These are phyloP conservation scores for Stagonosporopsis tanaceti DNA, from an alignment of 2,329 filamentous ascomycete genomes.

Conservation along the genomic window DNA sequence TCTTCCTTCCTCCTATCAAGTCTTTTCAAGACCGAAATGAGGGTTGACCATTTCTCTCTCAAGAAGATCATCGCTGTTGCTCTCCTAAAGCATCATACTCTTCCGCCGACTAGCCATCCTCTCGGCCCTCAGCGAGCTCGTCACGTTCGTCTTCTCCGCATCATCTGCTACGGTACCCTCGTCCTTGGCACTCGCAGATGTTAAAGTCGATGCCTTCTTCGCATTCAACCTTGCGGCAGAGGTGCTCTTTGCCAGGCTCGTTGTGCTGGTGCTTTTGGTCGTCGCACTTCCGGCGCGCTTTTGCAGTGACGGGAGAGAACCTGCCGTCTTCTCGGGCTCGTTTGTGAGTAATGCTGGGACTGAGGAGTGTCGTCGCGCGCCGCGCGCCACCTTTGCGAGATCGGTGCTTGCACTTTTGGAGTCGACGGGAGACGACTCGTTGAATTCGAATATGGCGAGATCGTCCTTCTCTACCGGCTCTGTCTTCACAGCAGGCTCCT, in stretches of 20 bases:
- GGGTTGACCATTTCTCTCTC: not conserved
- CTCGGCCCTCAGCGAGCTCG: conserved; percentile 41
- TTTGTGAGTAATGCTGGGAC: conserved; percentile 28
- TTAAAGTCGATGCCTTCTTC: conserved; percentile 19
- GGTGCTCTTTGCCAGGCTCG: conserved; percentile 29
- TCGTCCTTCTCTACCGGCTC: conserved; percentile 30
- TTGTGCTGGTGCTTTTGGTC: conserved; percentile 25
- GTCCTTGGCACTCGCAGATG: conserved; percentile 12
- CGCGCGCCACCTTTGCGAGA: conserved; percentile 40
- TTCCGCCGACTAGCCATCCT: conserved; percentile 51
- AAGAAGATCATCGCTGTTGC: not conserved
- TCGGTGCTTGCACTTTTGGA: conserved; percentile 32
- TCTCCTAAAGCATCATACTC: conserved; percentile 53
- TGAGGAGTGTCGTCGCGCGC: conserved; percentile 45
- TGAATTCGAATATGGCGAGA: conserved; percentile 51
- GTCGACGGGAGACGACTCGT: conserved; percentile 43
- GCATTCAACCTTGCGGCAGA: conserved; percentile 21
- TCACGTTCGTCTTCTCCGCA: conserved; percentile 21
- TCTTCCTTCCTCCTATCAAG: not conserved
- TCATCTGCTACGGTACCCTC: conserved; percentile 12
- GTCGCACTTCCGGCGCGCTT: conserved; percentile 38
- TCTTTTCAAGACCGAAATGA: not conserved
- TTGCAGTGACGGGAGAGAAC: conserved; percentile 33
- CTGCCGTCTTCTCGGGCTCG: conserved; percentile 26
- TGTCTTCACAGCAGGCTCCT: conserved; percentile 16